phyloP scores from a whole-genome alignment of 306 rosid genomes.

The Malus sylvestris region DNA sequence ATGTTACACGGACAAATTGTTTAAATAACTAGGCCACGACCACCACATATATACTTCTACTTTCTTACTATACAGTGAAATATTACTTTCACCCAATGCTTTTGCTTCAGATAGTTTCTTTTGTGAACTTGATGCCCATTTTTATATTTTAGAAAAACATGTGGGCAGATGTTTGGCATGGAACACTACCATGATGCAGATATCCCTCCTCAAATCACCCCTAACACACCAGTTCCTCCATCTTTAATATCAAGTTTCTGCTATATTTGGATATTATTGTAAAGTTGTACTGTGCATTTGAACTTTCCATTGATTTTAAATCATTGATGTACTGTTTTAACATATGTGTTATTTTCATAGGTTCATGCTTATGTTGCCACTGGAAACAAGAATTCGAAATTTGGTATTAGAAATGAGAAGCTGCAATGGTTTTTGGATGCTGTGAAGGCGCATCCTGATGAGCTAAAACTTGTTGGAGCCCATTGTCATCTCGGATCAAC shows the following conservation, averaged over 20 bases:
- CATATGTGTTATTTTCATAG: conserved; percentile 27
- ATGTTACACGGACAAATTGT: background rate
- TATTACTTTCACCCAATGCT: too few relatives aligned
- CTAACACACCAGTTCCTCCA: background rate
- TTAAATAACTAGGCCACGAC: background rate
- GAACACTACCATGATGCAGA: background rate
- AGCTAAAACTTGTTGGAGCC: conserved; percentile 89
- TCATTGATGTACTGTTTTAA: background rate
- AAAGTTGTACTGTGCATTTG: background rate
- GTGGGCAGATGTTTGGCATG: background rate
- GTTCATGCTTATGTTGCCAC: conserved; percentile 96
- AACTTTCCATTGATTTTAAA: background rate
- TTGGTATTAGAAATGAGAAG: conserved; percentile 93
- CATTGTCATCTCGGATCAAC: conserved; percentile 99
- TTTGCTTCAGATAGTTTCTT: background rate
- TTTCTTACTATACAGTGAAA: too few relatives aligned
- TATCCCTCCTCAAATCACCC: background rate
- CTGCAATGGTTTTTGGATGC: conserved; percentile 91
- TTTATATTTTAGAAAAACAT: background rate
- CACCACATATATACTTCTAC: background rate
- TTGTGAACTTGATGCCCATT: background rate
- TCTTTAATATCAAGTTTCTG: background rate
- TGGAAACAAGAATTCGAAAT: conserved; percentile 93
- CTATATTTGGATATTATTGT: background rate
- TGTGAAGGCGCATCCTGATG: conserved; percentile 70